These are phyloP conservation scores for Phytopythium boreale DNA, from an alignment of 352 stramenopile species.

Conservation along the genomic window DNA sequence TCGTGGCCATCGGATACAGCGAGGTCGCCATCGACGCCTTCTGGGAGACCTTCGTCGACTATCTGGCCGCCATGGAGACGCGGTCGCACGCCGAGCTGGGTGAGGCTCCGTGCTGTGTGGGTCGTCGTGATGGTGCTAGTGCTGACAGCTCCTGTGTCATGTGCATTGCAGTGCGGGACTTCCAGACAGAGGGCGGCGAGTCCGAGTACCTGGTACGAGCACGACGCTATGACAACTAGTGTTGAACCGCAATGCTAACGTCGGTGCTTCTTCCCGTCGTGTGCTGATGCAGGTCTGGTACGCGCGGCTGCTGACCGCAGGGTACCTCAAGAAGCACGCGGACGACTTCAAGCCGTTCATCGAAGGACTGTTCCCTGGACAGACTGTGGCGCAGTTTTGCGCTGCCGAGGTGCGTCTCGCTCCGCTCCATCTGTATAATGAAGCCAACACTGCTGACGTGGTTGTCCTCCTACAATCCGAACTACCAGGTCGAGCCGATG, in stretches of 20 bases:
- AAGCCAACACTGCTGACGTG: neutral
- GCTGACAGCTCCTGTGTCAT: constrained; percentile 5
- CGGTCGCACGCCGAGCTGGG: constrained; percentile 57
- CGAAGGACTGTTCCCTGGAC: constrained; percentile 72
- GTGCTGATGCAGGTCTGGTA: constrained; percentile 69
- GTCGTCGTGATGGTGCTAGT: constrained; percentile 13
- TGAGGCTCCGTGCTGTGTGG: constrained; percentile 13
- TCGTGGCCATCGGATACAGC: constrained; percentile 87
- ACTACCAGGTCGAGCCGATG: constrained; percentile 90
- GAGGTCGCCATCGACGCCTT: constrained; percentile 92
- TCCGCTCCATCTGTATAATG: neutral
- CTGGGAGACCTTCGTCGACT: constrained; percentile 92
- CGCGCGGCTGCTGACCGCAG: constrained; percentile 77
- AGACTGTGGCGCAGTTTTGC: constrained; percentile 85
- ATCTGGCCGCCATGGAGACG: constrained; percentile 75
- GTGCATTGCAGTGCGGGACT: constrained; percentile 51
- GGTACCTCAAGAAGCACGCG: constrained; percentile 85
- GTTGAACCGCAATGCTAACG: neutral
- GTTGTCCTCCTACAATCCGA: neutral
- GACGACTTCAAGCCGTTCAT: constrained; percentile 91
- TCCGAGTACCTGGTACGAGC: constrained; percentile 69
- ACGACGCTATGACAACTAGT: neutral
- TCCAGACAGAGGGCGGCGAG: constrained; percentile 84
- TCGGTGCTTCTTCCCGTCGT: neutral
- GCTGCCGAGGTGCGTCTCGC: constrained; percentile 42